These are phyloP conservation scores for Mucor piriformis DNA, from an alignment of 371 early-diverging fungal species.

Conservation along the genomic window DNA sequence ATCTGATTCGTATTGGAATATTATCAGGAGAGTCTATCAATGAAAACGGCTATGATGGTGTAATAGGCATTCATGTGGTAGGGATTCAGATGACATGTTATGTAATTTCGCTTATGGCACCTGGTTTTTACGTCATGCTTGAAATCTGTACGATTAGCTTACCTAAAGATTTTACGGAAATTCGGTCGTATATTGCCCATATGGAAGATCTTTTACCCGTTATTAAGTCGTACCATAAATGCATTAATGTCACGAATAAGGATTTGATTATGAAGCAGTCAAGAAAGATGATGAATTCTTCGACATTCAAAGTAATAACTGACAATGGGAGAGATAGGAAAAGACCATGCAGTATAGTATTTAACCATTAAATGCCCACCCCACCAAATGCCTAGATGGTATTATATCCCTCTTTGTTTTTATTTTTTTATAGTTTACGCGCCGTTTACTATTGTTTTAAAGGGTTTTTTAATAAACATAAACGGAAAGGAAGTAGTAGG, in stretches of 20 bases:
- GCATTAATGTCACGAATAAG: not conserved
- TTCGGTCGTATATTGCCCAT: not conserved
- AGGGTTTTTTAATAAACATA: too few relatives aligned
- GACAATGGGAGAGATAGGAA: too few relatives aligned
- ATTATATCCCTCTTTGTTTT: too few relatives aligned
- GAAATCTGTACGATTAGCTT: slow-evolving; percentile 3
- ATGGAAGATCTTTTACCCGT: not conserved
- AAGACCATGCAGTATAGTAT: too few relatives aligned
- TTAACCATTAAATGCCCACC: too few relatives aligned
- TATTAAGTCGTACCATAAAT: not conserved
- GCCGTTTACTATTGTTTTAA: too few relatives aligned
- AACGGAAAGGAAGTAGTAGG: too few relatives aligned
- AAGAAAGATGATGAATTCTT: not conserved
- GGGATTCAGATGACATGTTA: slow-evolving; percentile 5
- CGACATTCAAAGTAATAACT: too few relatives aligned
- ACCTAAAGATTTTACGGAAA: slow-evolving; percentile 5
- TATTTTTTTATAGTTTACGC: too few relatives aligned
- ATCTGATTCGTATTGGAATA: not conserved
- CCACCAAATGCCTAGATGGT: too few relatives aligned
- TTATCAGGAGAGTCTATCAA: slow-evolving; percentile 5
- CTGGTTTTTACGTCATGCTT: slow-evolving; percentile 7
- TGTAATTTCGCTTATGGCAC: not conserved
- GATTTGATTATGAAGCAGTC: not conserved
- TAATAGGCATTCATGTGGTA: not conserved
- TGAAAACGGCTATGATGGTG: not conserved